Evolutionary conservation across 176 grass and related monocot genomes (phyloP), one percentile per base, ranked within the genome.

Genomic region (Puccinellia tenuiflora): DNA sequence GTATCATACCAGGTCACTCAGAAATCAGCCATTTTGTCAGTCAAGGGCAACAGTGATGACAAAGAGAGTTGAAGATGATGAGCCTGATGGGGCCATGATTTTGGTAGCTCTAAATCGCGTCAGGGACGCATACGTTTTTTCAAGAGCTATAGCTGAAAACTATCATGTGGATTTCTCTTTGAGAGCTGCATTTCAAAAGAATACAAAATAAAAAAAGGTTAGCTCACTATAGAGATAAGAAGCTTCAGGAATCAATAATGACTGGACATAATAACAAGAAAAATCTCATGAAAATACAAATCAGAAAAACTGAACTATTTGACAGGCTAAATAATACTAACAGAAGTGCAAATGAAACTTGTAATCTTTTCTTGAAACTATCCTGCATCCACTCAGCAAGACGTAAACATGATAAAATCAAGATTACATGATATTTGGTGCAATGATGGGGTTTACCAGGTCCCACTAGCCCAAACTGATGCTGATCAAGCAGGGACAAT

Each of bases 161-260:
- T 47, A 1, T 51, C 10, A 61, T 72, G 69, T 40, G 73, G 47
- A 38, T 75, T 84, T 80, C 17, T 20, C 43, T 81, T 1, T 3
- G 57, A 1, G 47, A 24, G 5, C 76, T 85, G n/a, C 68, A 59
- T 66, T 59, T 88, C 37, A 5, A 54, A 79, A 64, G 9, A 88
- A n/a, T 22, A 28, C 62, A 64, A 9, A 61, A 34, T 5, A 65
- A 30, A 48, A 48, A 29, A 16, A 20, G n/a, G 16, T 73, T 28
- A 50, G 43, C 22, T 73, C 26, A 48, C 25, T 47, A 47, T 47
- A 47, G 13, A 47, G 45, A 47, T 31, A 31, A 63, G 28, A 72
- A 79, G 28, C 9, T 55, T 29, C 4, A 1, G 11, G 18, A 78
- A 81, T 56, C 46, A 35, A 46, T 24, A 20, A 7, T 14, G 25